A percentile compares a stretch with the other conserved stretches of the same genome.
Evolutionary conservation across 768 basidiomycete genomes (phyloP).

Genomic region (Suillus discolor): DNA sequence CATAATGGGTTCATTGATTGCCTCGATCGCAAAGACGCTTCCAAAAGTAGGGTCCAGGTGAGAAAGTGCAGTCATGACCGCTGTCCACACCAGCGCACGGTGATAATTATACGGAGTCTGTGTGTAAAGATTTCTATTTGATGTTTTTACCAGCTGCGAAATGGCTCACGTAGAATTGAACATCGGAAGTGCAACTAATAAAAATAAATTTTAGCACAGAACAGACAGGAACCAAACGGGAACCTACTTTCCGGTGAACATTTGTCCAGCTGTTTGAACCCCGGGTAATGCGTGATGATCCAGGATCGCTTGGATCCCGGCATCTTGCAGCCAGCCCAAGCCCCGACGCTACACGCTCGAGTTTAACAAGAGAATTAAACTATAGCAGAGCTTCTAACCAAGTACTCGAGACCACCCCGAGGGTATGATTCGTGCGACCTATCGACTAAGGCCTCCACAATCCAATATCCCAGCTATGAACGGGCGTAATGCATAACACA

Average conservation of each 20-base stretch:
- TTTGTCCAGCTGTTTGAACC: slow-evolving; percentile 59
- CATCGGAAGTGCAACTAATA: slow-evolving; percentile 62
- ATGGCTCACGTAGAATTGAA: slow-evolving; percentile 69
- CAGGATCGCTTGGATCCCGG: slow-evolving; percentile 70
- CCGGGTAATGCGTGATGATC: slow-evolving; percentile 76
- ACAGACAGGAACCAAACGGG: background rate
- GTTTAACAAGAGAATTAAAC: background rate
- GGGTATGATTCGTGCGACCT: slow-evolving; percentile 63
- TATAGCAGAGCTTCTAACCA: slow-evolving; percentile 43
- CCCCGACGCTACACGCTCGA: slow-evolving; percentile 54
- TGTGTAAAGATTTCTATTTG: slow-evolving; percentile 9
- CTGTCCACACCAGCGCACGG: slow-evolving; percentile 80
- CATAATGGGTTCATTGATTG: slow-evolving; percentile 80
- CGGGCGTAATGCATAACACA: background rate
- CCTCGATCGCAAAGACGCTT: slow-evolving; percentile 70
- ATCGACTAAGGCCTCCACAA: slow-evolving; percentile 72
- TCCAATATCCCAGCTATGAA: slow-evolving; percentile 80
- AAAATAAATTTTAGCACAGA: slow-evolving; percentile 10
- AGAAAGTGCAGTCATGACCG: slow-evolving; percentile 72
- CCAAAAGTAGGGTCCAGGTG: slow-evolving; percentile 70
- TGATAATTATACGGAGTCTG: slow-evolving; percentile 74
- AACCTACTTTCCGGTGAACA: slow-evolving; percentile 68
- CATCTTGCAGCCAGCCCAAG: slow-evolving; percentile 55
- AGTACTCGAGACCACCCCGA: slow-evolving; percentile 64
- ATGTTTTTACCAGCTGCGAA: background rate